Evolutionary conservation across 1,284 basidiomycete species (phyloP), one percentile per base, ranked within the genome.

Genomic region (Heterobasidion irregulare): DNA sequence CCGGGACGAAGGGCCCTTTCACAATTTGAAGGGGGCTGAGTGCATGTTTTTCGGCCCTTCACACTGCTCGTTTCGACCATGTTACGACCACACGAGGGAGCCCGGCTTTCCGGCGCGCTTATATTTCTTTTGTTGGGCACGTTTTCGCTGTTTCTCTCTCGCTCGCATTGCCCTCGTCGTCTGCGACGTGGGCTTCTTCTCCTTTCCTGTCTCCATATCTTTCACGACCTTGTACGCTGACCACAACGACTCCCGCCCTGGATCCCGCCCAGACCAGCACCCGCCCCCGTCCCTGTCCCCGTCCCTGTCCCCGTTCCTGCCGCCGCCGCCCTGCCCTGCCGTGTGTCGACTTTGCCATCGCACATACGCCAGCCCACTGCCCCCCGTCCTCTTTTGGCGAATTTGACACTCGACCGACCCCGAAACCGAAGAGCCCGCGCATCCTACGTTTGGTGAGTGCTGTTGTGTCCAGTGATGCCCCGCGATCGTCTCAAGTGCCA

Each of bases 141-240:
- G 19, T 53, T 53, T 66, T 66, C 66, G 66, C 65, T 66, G 64
- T 63, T 65, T 62, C 62, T 68, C 66, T 65, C 57, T 56, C 57
- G 57, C 65, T 61, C 61, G 60, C 62, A 58, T 54, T 32, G 44
- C 16, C 50, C 33, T 41, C 62, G 54, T 61, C 59, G 62, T 65
- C 64, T 52, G 64, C 68, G 65, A 65, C 68, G 68, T 65, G 58
- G 55, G 69, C 66, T 63, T 64, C 61, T 68, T 66, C 53, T 67
- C 66, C 65, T 58, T 51, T 61, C 65, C 12, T 59, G 10, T 59
- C 57, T 62, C 57, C 53, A 55, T 58, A 56, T 56, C 58, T 59
- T 41, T 41, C 38, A 41, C 78, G 79, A 80, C 74, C 68, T 56
- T 67, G 67, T 63, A 78, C 77, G 79, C 78, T 82, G 71, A 78